Evolutionary conservation across 305 asterid genomes (phyloP), one percentile per base, ranked within the genome.

Genomic region (Solanum hybrid): DNA sequence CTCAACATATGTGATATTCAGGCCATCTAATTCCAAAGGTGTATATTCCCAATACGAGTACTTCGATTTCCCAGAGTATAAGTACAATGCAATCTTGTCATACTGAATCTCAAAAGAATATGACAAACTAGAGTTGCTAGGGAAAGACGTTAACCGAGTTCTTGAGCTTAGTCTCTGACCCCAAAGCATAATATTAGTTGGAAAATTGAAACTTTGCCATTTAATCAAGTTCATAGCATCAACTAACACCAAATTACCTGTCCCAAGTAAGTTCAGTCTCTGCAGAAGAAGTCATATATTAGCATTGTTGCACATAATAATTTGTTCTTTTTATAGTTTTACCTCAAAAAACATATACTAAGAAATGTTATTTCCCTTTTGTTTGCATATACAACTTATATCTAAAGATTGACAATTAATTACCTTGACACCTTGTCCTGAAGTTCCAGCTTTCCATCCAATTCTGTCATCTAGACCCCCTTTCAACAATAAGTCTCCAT

Each of bases 151-250:
- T 89, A 96, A 87, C 89, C 96, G 92, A 80, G 99, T 97, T 90
- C 90, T 93, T 16, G 98, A 94, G 90, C 99, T 97, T 73, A 97
- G 91, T 85, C 97, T 93, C 86, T 97, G 99, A 13, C 98, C 98
- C 98, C 97, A 96, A 2, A 97, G 93, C 97, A 97, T 97, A 31
- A 91, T 66, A 73, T 97, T 95, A 17, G 99, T 95, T 7, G 99
- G 99, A 38, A 95, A 96, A 94, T 97, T 97, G 96, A 97, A 97
- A 87, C 94, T 97, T 87, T 97, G 98, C 99, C 98, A 97, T 92
- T 95, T 96, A 77, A 95, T 96, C 76, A 88, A 82, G 92, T 93
- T 90, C 87, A 85, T 73, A 31, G 92, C 93, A 92, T 97, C 98
- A 32, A 93, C 96, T 76, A 97, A 93, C n/a, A 95, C 98, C 13